Evolutionary conservation across 2,329 filamentous ascomycete genomes (phyloP).

Genomic region (Sarocladium kiliense): DNA sequence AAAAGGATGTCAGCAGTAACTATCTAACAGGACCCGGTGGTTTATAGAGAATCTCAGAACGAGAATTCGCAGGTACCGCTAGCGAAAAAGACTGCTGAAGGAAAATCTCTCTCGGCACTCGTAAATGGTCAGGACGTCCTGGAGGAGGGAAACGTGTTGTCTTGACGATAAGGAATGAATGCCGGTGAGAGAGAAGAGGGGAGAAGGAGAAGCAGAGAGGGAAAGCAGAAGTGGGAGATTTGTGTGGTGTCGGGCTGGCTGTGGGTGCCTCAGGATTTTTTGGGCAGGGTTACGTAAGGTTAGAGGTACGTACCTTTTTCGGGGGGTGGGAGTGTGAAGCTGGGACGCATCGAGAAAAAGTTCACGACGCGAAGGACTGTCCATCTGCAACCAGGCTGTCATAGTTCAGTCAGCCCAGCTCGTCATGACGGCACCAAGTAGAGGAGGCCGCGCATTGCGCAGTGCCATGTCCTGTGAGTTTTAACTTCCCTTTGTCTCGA

Average conservation of each 20-base stretch:
- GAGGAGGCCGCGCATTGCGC: slow-evolving; percentile 46
- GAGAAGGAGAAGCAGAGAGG: slow-evolving; percentile 26
- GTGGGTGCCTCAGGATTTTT: slow-evolving; percentile 9
- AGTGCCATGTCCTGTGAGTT: slow-evolving; percentile 45
- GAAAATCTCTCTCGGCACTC: slow-evolving; percentile 72
- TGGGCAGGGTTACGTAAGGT: slow-evolving; percentile 15
- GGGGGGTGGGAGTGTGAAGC: neutral
- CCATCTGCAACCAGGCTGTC: slow-evolving; percentile 9
- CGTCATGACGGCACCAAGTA: slow-evolving; percentile 50
- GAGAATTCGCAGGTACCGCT: slow-evolving; percentile 74
- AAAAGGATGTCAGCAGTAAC: slow-evolving; percentile 73
- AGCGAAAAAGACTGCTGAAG: slow-evolving; percentile 88
- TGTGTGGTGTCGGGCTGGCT: slow-evolving; percentile 13
- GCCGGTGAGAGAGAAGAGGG: slow-evolving; percentile 48
- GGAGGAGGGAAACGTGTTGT: slow-evolving; percentile 55
- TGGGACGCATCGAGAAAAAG: slow-evolving; percentile 16
- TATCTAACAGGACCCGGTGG: slow-evolving; percentile 94
- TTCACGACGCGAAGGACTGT: slow-evolving; percentile 16
- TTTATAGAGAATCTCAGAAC: slow-evolving; percentile 29
- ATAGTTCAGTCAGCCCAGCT: slow-evolving; percentile 13
- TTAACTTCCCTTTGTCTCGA: neutral
- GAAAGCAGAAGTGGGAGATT: slow-evolving; percentile 16
- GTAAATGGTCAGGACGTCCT: slow-evolving; percentile 87
- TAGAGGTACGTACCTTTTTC: slow-evolving; percentile 10
- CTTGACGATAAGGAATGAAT: slow-evolving; percentile 95